These are phyloP conservation scores for Aspergillus sojae DNA, from an alignment of 2,329 filamentous ascomycete species.

Conservation along the genomic window DNA sequence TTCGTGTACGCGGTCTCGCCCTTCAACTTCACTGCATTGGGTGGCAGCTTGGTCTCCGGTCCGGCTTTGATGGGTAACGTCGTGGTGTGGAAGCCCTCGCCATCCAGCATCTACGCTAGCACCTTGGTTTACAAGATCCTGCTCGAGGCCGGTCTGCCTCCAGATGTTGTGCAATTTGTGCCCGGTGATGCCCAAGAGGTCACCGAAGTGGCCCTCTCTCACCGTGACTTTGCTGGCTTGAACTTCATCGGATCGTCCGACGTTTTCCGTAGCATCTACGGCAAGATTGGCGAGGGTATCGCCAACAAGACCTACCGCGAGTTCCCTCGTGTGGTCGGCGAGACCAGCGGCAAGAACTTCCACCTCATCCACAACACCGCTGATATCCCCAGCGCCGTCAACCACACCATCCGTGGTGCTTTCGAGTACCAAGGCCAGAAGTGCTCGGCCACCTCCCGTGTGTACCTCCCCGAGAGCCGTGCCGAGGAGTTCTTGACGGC, in stretches of 20 bases:
- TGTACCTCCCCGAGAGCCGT: slow-evolving; percentile 73
- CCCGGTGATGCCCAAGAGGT: slow-evolving; percentile 84
- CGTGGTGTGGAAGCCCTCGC: slow-evolving; percentile 93
- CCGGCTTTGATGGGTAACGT: slow-evolving; percentile 93
- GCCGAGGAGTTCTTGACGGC: slow-evolving; percentile 71
- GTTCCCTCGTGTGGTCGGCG: slow-evolving; percentile 83
- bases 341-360: slow-evolving; percentile 92
- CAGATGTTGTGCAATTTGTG: slow-evolving; percentile 88
- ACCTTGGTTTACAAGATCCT: slow-evolving; percentile 88
- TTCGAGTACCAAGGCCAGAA: slow-evolving; percentile 92
- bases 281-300: slow-evolving; percentile 76
- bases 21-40: slow-evolving; percentile 97
- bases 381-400: slow-evolving; percentile 73
- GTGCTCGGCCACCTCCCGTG: slow-evolving; percentile 77
- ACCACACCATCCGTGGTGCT: slow-evolving; percentile 79
- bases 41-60: slow-evolving; percentile 77
- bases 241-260: slow-evolving; percentile 91
- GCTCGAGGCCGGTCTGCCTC: slow-evolving; percentile 85
- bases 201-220: slow-evolving; percentile 73
- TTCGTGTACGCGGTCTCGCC: slow-evolving; percentile 93
- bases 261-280: slow-evolving; percentile 86
- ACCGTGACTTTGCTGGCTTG: slow-evolving; percentile 78
- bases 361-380: slow-evolving; percentile 76
- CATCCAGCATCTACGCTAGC: slow-evolving; percentile 81
- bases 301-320: slow-evolving; percentile 76